A percentile compares a stretch with the other conserved stretches of the same genome.
Conservation (phyloP, 164 flowering plant genomes). For the Taxillus chinensis region DNA sequence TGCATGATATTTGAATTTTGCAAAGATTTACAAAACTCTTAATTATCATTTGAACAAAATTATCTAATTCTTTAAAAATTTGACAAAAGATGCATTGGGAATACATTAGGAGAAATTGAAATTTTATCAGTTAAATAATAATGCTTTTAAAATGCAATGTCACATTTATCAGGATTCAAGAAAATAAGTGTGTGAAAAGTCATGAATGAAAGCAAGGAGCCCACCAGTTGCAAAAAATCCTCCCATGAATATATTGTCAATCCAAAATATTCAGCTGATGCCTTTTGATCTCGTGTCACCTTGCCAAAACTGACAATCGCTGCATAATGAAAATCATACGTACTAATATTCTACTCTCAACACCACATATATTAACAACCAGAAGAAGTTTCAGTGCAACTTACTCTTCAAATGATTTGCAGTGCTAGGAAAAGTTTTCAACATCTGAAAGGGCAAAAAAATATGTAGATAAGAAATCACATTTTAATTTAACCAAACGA, state of each 20-base stretch:
- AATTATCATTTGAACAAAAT: background rate
- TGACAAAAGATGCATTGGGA: too few species aligned
- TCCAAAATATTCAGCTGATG: background rate
- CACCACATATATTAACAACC: too few species aligned
- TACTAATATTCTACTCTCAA: too few species aligned
- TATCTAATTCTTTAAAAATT: background rate
- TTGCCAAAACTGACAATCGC: slow-evolving; percentile 2
- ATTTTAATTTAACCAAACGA: background rate
- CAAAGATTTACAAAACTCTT: background rate
- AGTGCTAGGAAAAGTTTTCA: background rate
- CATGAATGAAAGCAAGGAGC: background rate
- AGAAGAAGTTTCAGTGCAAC: background rate
- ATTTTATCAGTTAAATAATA: too few species aligned
- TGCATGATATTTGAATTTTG: background rate
- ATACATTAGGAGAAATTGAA: too few species aligned
- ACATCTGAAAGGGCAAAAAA: background rate
- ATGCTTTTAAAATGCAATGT: too few species aligned
- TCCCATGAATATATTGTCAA: slow-evolving; percentile 2
- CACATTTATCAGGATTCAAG: too few species aligned
- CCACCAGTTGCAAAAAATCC: background rate
- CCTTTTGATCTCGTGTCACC: background rate
- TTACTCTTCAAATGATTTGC: background rate
- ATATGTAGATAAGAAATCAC: background rate
- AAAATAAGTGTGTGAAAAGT: background rate
- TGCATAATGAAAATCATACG: background rate